Percentiles rank a stretch among this genome's conserved stretches.
Evolutionary conservation across 768 basidiomycete genomes (phyloP).

Genomic region (Pholiota microspora): DNA sequence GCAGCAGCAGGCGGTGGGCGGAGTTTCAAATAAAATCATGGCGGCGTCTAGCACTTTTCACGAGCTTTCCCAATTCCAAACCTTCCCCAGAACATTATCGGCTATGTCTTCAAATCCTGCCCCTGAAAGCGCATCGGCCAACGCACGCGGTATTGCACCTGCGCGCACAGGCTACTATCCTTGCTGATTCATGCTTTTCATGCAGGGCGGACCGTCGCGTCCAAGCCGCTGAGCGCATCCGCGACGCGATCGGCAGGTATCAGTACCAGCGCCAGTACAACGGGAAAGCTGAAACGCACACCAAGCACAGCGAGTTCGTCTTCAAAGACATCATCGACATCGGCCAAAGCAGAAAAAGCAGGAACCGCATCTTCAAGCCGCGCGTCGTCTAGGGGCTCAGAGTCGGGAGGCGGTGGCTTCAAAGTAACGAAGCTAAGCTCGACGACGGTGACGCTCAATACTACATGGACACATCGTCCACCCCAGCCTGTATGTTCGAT

Average conservation of each 20-base stretch:
- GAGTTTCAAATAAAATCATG: slow-evolving; percentile 17
- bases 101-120: slow-evolving; percentile 5
- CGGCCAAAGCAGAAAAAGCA: slow-evolving; percentile 13
- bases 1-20: slow-evolving; percentile 6
- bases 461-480: slow-evolving; percentile 22
- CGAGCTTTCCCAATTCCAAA: not conserved
- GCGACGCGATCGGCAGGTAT: slow-evolving; percentile 11
- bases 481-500: not conserved
- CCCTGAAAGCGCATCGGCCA: slow-evolving; percentile 11
- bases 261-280: slow-evolving; percentile 5
- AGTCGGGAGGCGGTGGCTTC: slow-evolving; percentile 13
- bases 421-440: slow-evolving; percentile 27
- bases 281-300: not conserved
- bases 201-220: slow-evolving; percentile 22
- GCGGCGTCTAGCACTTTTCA: slow-evolving; percentile 10
- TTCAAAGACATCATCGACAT: slow-evolving; percentile 16
- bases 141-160: not conserved
- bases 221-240: slow-evolving; percentile 20
- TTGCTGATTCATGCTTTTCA: slow-evolving; percentile 10
- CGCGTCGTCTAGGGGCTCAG: slow-evolving; percentile 11
- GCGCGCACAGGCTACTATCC: slow-evolving; percentile 1
- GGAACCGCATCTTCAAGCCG: not conserved
- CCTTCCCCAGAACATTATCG: not conserved
- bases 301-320: slow-evolving; percentile 2
- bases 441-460: slow-evolving; percentile 22